Conservation (phyloP, 179 eudicot species). For the Camellia oleifera region DNA sequence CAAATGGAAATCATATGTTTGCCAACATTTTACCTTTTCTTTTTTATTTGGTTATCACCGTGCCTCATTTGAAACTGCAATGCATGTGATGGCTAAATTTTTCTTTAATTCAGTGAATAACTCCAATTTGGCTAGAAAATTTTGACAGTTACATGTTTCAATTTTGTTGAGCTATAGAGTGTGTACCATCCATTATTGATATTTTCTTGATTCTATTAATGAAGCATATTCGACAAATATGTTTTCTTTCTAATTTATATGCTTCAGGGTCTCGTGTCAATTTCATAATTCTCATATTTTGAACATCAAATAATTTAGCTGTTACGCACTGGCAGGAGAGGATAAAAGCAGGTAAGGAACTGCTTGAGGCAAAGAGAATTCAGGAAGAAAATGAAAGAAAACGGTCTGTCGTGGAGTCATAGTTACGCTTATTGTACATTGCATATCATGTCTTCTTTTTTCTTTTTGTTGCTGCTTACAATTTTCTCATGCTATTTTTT, state of each 20-base stretch:
- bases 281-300: background rate
- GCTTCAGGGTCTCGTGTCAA: constrained; percentile 3
- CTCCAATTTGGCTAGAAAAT: background rate
- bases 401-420: constrained; percentile 36
- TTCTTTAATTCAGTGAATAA: too few relatives aligned
- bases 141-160: background rate
- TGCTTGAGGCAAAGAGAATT: constrained; percentile 47
- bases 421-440: background rate
- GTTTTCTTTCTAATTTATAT: background rate
- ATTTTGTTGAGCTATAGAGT: background rate
- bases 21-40: too few relatives aligned
- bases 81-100: background rate
- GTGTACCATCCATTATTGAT: background rate
- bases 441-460: background rate
- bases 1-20: too few relatives aligned
- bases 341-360: constrained; percentile 55
- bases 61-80: too few relatives aligned
- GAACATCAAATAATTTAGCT: background rate
- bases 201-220: background rate
- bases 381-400: constrained; percentile 72
- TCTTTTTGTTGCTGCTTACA: constrained; percentile 6
- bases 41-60: too few relatives aligned
- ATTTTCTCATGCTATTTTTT: constrained; percentile 3
- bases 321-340: constrained; percentile 47
- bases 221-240: background rate